Evolutionary conservation across 495 filamentous ascomycete species (phyloP).

Genomic region (Copromyces sp.): DNA sequence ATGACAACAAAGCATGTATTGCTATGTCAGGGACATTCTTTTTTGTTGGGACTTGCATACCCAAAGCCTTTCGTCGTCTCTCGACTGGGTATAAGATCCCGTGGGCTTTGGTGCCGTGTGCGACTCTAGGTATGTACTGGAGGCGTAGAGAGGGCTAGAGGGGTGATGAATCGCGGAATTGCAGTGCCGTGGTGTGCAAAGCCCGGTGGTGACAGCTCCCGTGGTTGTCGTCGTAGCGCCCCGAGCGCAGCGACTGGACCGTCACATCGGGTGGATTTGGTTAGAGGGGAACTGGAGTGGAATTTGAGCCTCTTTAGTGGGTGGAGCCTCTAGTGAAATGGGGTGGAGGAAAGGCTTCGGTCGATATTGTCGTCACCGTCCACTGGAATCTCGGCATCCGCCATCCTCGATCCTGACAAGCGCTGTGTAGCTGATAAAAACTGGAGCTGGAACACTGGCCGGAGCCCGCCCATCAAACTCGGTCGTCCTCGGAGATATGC

Average conservation of each 20-base stretch:
- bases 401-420: background rate
- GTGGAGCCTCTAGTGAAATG: background rate
- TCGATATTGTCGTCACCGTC: background rate
- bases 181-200: background rate
- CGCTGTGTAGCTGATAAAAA: background rate
- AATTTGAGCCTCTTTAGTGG: background rate
- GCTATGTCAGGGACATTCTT: background rate
- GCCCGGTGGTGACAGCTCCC: background rate
- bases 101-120: background rate
- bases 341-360: background rate
- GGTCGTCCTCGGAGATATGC: background rate
- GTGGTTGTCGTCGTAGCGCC: background rate
- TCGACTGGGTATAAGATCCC: background rate
- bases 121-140: background rate
- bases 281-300: background rate
- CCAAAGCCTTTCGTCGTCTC: background rate
- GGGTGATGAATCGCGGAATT: background rate
- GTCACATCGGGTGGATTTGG: background rate
- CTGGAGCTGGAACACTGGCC: background rate
- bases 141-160: background rate
- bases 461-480: background rate
- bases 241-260: background rate
- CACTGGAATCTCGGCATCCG: background rate
- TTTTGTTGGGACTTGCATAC: background rate
- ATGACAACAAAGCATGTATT: background rate